Evolutionary conservation across 805 yeast species (phyloP).

Genomic region (Teunomyces cretensis): DNA sequence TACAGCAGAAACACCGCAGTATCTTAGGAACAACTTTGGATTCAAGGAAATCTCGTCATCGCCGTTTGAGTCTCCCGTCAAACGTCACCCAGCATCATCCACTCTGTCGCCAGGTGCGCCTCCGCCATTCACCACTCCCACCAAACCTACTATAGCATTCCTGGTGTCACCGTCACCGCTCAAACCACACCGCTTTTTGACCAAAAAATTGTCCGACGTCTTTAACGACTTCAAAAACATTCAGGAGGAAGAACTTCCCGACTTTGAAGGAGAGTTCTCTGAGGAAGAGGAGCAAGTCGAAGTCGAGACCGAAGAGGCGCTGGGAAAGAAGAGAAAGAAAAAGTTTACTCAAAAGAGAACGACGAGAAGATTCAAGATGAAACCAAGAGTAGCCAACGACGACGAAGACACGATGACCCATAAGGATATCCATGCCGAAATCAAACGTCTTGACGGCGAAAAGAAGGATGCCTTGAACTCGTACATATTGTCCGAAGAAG

Average conservation of each 20-base stretch:
- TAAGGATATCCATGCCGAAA: conserved; percentile 43
- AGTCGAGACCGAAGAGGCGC: neutral
- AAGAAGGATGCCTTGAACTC: conserved; percentile 20
- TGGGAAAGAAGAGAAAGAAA: conserved; percentile 18
- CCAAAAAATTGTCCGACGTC: conserved; percentile 42
- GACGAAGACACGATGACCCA: conserved; percentile 31
- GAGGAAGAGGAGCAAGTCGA: conserved; percentile 11
- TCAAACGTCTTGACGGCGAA: conserved; percentile 33
- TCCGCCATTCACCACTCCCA: conserved; percentile 3
- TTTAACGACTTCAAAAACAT: conserved; percentile 46
- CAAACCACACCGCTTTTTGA: conserved; percentile 31
- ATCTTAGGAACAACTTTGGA: conserved; percentile 16
- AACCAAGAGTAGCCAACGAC: conserved; percentile 29
- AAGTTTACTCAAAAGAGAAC: conserved; percentile 51
- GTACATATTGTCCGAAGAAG: conserved; percentile 19
- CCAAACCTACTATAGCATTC: conserved; percentile 18
- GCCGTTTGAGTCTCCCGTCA: conserved; percentile 1
- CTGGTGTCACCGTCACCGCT: conserved; percentile 50
- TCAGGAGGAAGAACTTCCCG: conserved; percentile 14
- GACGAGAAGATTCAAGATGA: conserved; percentile 51
- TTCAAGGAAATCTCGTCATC: conserved; percentile 5
- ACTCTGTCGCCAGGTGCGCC: neutral
- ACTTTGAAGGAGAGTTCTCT: conserved; percentile 11
- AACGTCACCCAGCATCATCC: neutral
- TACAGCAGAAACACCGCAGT: conserved; percentile 22